phyloP scores from a whole-genome alignment of 768 basidiomycete species.

The Hygrophoropsis aurantiaca region DNA sequence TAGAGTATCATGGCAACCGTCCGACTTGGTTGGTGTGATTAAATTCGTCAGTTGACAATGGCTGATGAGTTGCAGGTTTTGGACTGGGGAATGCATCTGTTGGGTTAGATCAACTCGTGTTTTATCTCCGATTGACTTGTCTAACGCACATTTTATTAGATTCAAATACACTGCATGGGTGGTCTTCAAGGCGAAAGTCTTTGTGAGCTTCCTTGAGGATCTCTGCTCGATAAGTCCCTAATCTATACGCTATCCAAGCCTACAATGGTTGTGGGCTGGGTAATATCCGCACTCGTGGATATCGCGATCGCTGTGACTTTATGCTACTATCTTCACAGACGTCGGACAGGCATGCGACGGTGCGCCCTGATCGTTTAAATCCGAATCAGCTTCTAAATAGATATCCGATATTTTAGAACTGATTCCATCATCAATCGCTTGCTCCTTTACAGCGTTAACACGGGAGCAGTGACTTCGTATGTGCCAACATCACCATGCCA shows the following conservation, averaged over 20 bases:
- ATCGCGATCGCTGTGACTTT: background rate
- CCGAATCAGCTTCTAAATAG: background rate
- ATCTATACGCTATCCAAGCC: too few species aligned
- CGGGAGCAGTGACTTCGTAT: slow-evolving; percentile 14
- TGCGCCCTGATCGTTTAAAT: background rate
- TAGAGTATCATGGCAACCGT: background rate
- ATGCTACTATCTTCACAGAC: background rate
- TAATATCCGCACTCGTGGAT: background rate
- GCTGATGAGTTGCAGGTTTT: background rate
- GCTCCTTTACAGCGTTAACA: slow-evolving; percentile 18
- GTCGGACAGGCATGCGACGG: background rate
- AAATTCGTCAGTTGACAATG: background rate
- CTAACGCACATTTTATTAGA: background rate
- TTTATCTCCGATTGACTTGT: background rate
- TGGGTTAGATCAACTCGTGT: background rate
- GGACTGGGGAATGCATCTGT: background rate
- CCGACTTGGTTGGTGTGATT: slow-evolving; percentile 1
- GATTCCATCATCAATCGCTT: slow-evolving; percentile 14
- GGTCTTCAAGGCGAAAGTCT: slow-evolving; percentile 1
- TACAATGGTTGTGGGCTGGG: background rate
- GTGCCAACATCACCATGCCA: background rate
- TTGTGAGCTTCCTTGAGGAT: too few species aligned
- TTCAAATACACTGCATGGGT: background rate
- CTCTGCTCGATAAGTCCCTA: too few species aligned
- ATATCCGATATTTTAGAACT: slow-evolving; percentile 4